These are phyloP conservation scores for Trypanosoma boissoni DNA, from an alignment of 208 protist species.

Conservation along the genomic window DNA sequence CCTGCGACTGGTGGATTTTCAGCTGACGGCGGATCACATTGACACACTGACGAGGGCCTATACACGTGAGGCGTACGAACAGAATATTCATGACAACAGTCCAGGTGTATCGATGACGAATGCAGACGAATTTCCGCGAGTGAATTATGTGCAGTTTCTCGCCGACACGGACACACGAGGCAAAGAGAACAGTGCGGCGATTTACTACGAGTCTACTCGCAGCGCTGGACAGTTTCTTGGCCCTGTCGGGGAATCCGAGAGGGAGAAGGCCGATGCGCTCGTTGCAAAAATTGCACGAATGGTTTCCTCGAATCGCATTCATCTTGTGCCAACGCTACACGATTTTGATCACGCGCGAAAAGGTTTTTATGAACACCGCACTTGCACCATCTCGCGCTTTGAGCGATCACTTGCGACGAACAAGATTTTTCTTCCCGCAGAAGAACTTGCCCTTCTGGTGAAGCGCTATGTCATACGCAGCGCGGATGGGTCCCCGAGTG, in stretches of 20 bases:
- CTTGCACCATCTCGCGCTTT: conserved; percentile 80
- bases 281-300: conserved; percentile 53
- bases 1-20: conserved; percentile 72
- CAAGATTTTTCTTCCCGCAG: conserved; percentile 71
- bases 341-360: conserved; percentile 88
- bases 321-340: conserved; percentile 76
- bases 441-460: conserved; percentile 76
- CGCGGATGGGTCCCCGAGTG: conserved; percentile 55
- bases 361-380: conserved; percentile 81
- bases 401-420: conserved; percentile 74
- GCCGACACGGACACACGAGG: conserved; percentile 50
- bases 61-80: conserved; percentile 19
- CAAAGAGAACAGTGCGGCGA: conserved; percentile 22
- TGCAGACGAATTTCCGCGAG: conserved; percentile 29
- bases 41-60: conserved; percentile 66
- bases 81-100: no score
- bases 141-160: conserved; percentile 77
- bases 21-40: conserved; percentile 62
- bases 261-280: conserved; percentile 31
- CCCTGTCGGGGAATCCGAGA: conserved; percentile 25
- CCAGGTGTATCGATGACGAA: no score
- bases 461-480: conserved; percentile 72
- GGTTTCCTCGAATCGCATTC: conserved; percentile 72
- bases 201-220: conserved; percentile 59
- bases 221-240: conserved; percentile 47